phyloP scores from a whole-genome alignment of 495 filamentous ascomycete species.

The Penicillium cinerascens region DNA sequence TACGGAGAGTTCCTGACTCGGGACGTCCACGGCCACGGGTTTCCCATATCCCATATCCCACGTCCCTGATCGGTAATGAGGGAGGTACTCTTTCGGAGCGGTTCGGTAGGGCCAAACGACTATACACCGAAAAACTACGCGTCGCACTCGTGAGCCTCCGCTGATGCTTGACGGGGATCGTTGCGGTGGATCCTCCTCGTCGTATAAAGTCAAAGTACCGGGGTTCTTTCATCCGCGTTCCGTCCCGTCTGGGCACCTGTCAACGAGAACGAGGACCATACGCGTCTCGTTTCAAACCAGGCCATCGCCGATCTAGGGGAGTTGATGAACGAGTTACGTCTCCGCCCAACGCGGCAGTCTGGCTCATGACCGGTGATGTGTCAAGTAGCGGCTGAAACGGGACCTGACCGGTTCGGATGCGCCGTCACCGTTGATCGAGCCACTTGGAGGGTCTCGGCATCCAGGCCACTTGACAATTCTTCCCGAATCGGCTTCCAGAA shows the following conservation, averaged over 20 bases:
- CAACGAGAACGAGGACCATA: neutral
- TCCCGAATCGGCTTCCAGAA: neutral
- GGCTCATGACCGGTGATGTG: constrained; percentile 6
- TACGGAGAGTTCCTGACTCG: no score
- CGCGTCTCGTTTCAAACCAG: neutral
- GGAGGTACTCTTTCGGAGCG: neutral
- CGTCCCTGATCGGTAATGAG: neutral
- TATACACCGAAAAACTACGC: neutral
- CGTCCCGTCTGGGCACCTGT: constrained; percentile 2
- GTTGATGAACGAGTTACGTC: neutral
- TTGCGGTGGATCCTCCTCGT: neutral
- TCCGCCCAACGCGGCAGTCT: neutral
- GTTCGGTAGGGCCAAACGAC: neutral
- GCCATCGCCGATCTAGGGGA: neutral
- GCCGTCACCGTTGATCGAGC: neutral
- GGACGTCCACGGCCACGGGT: no score
- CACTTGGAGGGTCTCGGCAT: neutral
- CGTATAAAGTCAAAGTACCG: constrained; percentile 4
- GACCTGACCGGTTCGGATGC: neutral
- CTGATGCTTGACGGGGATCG: neutral
- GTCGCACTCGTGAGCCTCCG: neutral
- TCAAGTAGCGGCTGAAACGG: neutral
- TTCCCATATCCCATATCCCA: neutral
- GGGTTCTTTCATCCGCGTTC: neutral
- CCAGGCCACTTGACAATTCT: neutral